phyloP scores from a whole-genome alignment of 176 grass and related monocot species.

The Paspalum vaginatum region DNA sequence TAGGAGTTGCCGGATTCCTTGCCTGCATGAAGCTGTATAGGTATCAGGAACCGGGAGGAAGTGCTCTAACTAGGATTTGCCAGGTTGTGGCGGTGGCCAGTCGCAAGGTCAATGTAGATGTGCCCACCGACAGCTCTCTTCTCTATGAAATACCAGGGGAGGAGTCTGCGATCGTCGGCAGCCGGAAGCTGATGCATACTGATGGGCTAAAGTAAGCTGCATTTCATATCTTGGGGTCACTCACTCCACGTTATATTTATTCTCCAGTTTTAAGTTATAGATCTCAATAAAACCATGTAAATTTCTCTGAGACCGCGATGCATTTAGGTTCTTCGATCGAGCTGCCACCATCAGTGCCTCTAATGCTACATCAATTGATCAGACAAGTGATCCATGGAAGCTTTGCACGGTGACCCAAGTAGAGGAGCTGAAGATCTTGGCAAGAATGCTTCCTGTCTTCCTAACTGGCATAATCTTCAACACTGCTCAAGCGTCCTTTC shows the following conservation, averaged over 20 bases:
- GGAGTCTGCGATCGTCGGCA: constrained; percentile 16
- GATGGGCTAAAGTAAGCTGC: constrained; percentile 25
- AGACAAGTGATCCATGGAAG: constrained; percentile 28
- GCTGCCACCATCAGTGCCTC: constrained; percentile 44
- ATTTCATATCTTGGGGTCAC: not conserved
- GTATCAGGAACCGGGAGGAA: constrained; percentile 31
- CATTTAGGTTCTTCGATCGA: constrained; percentile 57
- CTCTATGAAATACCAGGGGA: constrained; percentile 38
- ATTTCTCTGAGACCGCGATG: not conserved
- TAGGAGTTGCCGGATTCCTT: constrained; percentile 40
- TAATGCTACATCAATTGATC: not conserved
- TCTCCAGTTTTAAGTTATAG: not conserved
- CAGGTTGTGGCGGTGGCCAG: constrained; percentile 50
- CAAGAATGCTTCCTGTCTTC: constrained; percentile 29
- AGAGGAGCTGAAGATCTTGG: constrained; percentile 58
- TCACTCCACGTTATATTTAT: not conserved
- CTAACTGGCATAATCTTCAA: constrained; percentile 25
- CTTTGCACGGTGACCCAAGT: constrained; percentile 59
- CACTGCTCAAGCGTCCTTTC: constrained; percentile 29
- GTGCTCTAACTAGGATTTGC: constrained; percentile 40
- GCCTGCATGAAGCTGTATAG: constrained; percentile 30
- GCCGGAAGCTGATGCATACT: constrained; percentile 38
- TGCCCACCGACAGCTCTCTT: constrained; percentile 28
- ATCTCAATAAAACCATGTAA: no score
- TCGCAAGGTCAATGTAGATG: constrained; percentile 27